A percentile compares a stretch with the other conserved stretches of the same genome.
phyloP scores from a whole-genome alignment of 257 asterid species.

The Cordia subcordata region DNA sequence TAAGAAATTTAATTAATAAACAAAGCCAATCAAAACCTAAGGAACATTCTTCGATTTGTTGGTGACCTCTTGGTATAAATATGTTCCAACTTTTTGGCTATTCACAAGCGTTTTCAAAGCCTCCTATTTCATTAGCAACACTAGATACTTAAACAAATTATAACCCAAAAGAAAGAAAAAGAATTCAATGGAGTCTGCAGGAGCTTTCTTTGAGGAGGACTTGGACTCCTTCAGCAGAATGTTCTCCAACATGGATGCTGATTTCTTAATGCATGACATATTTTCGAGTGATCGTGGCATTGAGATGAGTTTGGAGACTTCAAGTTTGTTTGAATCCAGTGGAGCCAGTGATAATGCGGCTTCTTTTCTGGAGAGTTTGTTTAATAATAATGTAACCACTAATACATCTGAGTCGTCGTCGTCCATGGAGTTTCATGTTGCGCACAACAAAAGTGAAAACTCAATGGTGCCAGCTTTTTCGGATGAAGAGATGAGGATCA shows the following conservation, averaged over 20 bases:
- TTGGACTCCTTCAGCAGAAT: background rate
- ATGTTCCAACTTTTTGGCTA: background rate
- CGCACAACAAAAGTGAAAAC: constrained; percentile 19
- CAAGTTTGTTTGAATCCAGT: no score
- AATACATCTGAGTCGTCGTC: background rate
- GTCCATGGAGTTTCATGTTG: constrained; percentile 19
- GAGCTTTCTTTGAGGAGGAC: constrained; percentile 3
- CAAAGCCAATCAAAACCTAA: background rate
- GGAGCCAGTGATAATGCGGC: no score
- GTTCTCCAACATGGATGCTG: background rate
- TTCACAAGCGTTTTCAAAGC: background rate
- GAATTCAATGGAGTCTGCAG: background rate
- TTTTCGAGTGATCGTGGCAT: no score
- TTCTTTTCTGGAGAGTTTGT: background rate
- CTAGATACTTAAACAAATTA: background rate
- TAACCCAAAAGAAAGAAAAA: background rate
- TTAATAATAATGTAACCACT: constrained; percentile 4
- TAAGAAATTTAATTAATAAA: background rate
- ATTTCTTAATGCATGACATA: no score
- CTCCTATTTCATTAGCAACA: background rate
- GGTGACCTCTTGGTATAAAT: background rate
- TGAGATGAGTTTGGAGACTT: no score
- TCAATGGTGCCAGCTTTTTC: constrained; percentile 12
- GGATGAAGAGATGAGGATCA: constrained; percentile 3
- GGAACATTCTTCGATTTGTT: background rate